These are phyloP conservation scores for Oryza nivara DNA, from an alignment of 176 grass and related monocot genomes.

Conservation along the genomic window DNA sequence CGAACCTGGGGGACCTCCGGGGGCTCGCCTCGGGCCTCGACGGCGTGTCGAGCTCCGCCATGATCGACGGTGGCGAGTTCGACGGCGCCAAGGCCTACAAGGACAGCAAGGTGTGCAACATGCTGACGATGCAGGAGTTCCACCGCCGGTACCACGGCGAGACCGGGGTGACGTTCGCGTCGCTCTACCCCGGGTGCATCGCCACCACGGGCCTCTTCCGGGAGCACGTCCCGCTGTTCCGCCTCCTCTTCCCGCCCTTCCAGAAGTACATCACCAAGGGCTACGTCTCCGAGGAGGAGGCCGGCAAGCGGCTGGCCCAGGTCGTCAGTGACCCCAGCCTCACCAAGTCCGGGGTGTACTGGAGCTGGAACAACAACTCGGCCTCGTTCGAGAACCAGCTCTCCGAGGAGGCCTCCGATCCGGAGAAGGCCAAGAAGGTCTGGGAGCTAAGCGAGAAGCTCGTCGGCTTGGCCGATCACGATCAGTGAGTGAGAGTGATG, in stretches of 20 bases:
- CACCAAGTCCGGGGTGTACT: conserved; percentile 92
- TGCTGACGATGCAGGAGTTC: conserved; percentile 96
- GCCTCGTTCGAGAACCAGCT: conserved; percentile 97
- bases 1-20: conserved; percentile 87
- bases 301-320: conserved; percentile 94
- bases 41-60: conserved; percentile 60
- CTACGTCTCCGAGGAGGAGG: conserved; percentile 89
- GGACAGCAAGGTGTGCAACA: conserved; percentile 99
- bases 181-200: conserved; percentile 95
- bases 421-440: conserved; percentile 80
- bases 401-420: conserved; percentile 88
- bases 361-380: conserved; percentile 99
- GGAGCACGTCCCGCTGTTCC: conserved; percentile 85
- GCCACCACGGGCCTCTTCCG: conserved; percentile 94
- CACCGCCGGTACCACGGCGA: conserved; percentile 90
- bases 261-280: conserved; percentile 99
- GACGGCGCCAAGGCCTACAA: conserved; percentile 99
- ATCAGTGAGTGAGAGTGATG: background rate
- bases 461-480: conserved; percentile 60
- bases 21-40: conserved; percentile 78
- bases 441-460: conserved; percentile 97
- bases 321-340: conserved; percentile 90
- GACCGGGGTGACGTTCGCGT: conserved; percentile 85
- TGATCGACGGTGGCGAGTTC: conserved; percentile 92
- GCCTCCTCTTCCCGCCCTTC: conserved; percentile 86